These are phyloP conservation scores for Chaetomiaceae sp. DNA, from an alignment of 2,329 filamentous ascomycete genomes.

Conservation along the genomic window DNA sequence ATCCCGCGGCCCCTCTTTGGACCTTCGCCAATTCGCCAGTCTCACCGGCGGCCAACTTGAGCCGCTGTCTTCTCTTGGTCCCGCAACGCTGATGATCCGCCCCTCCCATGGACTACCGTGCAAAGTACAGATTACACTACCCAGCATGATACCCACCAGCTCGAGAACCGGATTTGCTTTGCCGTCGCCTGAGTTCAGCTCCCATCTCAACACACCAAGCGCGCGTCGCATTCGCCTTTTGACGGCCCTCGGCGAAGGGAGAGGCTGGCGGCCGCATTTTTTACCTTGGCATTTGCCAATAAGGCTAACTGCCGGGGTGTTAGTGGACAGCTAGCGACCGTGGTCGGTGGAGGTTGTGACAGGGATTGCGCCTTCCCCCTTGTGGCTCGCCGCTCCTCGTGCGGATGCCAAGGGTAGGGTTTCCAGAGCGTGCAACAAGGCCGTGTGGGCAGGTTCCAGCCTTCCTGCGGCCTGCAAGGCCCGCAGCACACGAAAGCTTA, in stretches of 20 bases:
- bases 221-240: too few relatives aligned
- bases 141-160: background rate
- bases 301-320: too few relatives aligned
- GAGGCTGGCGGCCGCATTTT: background rate
- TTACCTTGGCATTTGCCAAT: background rate
- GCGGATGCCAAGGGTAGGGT: background rate
- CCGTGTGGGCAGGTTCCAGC: background rate
- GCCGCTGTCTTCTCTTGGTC: too few relatives aligned
- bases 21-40: background rate
- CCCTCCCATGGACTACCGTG: background rate
- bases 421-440: constrained; percentile 1
- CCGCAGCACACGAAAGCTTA: constrained; percentile 1
- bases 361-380: background rate
- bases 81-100: background rate
- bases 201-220: background rate
- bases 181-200: background rate
- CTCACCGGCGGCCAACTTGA: constrained; percentile 6
- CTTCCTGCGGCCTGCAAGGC: constrained; percentile 2
- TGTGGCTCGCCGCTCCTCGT: background rate
- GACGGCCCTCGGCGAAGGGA: too few relatives aligned
- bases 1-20: constrained; percentile 2
- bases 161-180: background rate
- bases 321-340: too few relatives aligned
- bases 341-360: too few relatives aligned
- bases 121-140: too few relatives aligned